Percentiles rank a stretch among this genome's conserved stretches.
Evolutionary conservation across 495 filamentous ascomycete species (phyloP).

Genomic region (Pyrenula massariospora): DNA sequence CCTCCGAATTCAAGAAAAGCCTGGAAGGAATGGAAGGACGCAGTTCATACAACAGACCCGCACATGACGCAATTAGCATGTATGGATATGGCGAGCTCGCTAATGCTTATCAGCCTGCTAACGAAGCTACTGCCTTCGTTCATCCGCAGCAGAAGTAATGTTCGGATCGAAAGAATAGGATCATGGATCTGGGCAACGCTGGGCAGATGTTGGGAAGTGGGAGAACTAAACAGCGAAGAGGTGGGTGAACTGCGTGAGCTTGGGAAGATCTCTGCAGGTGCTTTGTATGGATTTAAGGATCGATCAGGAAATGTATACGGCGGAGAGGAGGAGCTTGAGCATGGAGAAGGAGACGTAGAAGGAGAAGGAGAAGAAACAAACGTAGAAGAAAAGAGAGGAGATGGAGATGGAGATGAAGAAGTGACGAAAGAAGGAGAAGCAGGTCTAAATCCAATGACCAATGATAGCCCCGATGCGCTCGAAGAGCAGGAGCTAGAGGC

Average conservation of each 20-base stretch:
- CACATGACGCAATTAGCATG: constrained; percentile 54
- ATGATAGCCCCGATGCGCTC: constrained; percentile 11
- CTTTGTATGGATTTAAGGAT: constrained; percentile 32
- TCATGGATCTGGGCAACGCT: constrained; percentile 40
- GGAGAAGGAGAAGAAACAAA: constrained; percentile 5
- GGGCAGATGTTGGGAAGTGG: constrained; percentile 34
- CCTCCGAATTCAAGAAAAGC: constrained; percentile 27
- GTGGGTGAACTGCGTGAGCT: constrained; percentile 37
- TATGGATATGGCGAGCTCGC: constrained; percentile 50
- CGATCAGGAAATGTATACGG: constrained; percentile 10
- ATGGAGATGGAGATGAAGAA: constrained; percentile 12
- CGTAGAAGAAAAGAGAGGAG: constrained; percentile 6
- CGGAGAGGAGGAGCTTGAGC: constrained; percentile 8
- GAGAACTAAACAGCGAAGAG: constrained; percentile 33
- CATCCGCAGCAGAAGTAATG: constrained; percentile 25
- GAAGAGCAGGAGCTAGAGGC: constrained; percentile 32
- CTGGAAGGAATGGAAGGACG: constrained; percentile 36
- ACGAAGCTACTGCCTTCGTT: constrained; percentile 29
- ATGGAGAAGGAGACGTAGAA: constrained; percentile 7
- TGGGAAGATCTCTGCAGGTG: constrained; percentile 34
- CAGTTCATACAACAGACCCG: constrained; percentile 45
- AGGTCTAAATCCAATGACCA: constrained; percentile 9
- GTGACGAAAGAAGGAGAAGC: constrained; percentile 8
- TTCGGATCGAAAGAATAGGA: constrained; percentile 35
- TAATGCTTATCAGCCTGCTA: constrained; percentile 35